These are phyloP conservation scores for Arabidopsis lyrata DNA, from an alignment of 441 rosid species.

Conservation along the genomic window DNA sequence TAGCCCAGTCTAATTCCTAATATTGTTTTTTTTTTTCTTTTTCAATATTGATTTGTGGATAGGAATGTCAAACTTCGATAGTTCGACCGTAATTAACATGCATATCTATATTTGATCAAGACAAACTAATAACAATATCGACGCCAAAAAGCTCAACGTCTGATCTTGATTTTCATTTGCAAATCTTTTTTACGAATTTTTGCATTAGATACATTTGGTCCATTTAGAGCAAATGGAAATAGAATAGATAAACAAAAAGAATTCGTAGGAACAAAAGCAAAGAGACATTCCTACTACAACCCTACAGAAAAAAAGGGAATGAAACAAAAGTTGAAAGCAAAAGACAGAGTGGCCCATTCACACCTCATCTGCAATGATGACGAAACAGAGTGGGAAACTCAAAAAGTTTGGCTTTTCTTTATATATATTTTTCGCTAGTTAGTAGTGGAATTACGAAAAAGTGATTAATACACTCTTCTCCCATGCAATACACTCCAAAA, in stretches of 20 bases:
- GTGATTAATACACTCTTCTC: slow-evolving; percentile 36
- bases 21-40: background rate
- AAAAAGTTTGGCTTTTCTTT: slow-evolving; percentile 36
- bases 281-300: slow-evolving; percentile 46
- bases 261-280: slow-evolving; percentile 43
- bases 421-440: slow-evolving; percentile 25
- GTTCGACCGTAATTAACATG: background rate
- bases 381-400: slow-evolving; percentile 44
- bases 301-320: slow-evolving; percentile 45
- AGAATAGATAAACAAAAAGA: background rate
- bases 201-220: background rate
- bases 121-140: background rate
- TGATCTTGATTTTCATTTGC: slow-evolving; percentile 1
- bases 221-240: background rate
- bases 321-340: slow-evolving; percentile 44
- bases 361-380: slow-evolving; percentile 52
- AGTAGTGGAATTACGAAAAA: slow-evolving; percentile 28
- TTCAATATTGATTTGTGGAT: background rate
- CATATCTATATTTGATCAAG: too few relatives aligned
- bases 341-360: slow-evolving; percentile 43
- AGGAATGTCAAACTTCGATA: background rate
- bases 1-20: background rate
- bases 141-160: background rate
- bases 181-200: background rate
- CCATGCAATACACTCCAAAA: slow-evolving; percentile 50